These are phyloP conservation scores for Phytophthora brassicae DNA, from an alignment of 352 stramenopile species.

Conservation along the genomic window DNA sequence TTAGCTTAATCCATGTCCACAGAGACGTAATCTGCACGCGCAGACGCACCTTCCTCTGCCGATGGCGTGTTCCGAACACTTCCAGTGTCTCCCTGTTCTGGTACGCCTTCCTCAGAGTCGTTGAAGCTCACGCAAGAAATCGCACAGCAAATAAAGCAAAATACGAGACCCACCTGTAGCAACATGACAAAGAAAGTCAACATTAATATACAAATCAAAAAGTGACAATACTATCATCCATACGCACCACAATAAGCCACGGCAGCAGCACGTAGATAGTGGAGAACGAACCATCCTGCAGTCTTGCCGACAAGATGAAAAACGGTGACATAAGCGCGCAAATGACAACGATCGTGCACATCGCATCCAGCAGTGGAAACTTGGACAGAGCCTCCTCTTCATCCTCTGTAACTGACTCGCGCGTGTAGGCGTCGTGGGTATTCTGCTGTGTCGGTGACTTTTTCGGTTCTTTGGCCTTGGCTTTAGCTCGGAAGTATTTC, in stretches of 20 bases:
- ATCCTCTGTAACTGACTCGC: conserved; percentile 63
- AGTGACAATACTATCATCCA: not conserved
- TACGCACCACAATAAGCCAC: conserved; percentile 81
- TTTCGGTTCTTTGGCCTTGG: conserved; percentile 42
- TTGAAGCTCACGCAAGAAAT: conserved; percentile 72
- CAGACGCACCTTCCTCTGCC: conserved; percentile 71
- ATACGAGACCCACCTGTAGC: conserved; percentile 57
- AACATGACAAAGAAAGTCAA: conserved; percentile 1
- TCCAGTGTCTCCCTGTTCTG: conserved; percentile 44
- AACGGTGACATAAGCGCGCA: conserved; percentile 67
- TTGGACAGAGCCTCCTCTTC: conserved; percentile 58
- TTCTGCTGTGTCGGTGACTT: conserved; percentile 38
- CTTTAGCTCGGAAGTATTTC: conserved; percentile 52
- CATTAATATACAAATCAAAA: not conserved
- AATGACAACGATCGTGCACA: conserved; percentile 60
- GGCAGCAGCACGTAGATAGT: conserved; percentile 80
- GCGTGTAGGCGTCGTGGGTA: conserved; percentile 73
- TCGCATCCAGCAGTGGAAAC: conserved; percentile 54
- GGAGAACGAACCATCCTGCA: conserved; percentile 74
- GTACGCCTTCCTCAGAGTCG: conserved; percentile 31
- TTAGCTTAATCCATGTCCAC: conserved; percentile 65
- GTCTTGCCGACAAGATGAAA: conserved; percentile 75
- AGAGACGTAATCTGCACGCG: conserved; percentile 57
- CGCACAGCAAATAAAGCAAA: conserved; percentile 80
- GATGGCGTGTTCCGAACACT: conserved; percentile 41